Base-by-base conservation (phyloP, 306 rosid genomes). In the Vachellia pachyceras region DNA sequence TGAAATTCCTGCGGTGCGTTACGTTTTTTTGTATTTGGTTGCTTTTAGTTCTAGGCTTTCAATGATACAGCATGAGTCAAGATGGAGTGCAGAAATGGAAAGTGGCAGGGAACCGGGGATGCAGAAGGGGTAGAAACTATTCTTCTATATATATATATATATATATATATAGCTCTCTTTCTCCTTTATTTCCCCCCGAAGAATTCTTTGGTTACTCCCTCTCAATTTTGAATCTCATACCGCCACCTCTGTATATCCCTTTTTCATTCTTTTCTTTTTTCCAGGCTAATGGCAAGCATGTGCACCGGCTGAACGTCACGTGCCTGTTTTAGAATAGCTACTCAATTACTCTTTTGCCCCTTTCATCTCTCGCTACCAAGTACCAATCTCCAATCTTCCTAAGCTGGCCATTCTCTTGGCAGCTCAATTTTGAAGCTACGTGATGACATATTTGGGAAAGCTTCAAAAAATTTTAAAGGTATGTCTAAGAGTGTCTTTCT, bases 61-160 rank as follows among this genome's bases (percentile, higher is more conserved):
- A 58, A 77, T 17, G 49, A 6, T 41, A 66, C 57, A 49, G 70
- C 80, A 80, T 84, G 79, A 81, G 83, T 84, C 77, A 79, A 82
- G 84, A n/a, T n/a, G n/a, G n/a, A n/a, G n/a, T n/a, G n/a, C n/a
- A n/a, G 15, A 20, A 35, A 1, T 8, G 58, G 70, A 29, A 75
- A 75, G n/a, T 0, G n/a, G 63, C 39, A 79, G 81, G 75, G 82
- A 81, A 52, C 12, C 4, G 54, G 3, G 76, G 80, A 36, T 79
- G 89, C 78, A 85, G 89, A 74, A 86, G 83, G 90, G 81, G 91
- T 84, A 85, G 91, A 77, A 86, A 83, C 91, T 79, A 89, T 90
- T 82, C 76, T 46, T 88, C 49, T n/a, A 14, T 5, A 50, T 6
- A 6, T 50, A 50, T 50, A 20, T 25, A 25, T 33, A 45, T 20